These are phyloP conservation scores for Daldinia caldariorum DNA, from an alignment of 495 filamentous ascomycete genomes.

Conservation along the genomic window DNA sequence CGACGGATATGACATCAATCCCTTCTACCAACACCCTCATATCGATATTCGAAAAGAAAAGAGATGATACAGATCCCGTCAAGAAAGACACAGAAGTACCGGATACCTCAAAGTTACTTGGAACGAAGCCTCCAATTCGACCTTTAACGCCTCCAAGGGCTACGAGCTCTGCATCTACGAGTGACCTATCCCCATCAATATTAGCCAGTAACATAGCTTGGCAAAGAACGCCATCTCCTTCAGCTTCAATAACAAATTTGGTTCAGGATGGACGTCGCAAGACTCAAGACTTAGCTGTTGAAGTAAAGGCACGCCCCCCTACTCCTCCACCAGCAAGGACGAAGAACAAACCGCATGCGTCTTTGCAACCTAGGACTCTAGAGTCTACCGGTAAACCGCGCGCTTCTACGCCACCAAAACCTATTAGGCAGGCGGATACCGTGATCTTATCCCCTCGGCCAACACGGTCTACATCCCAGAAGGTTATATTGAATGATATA, in stretches of 20 bases:
- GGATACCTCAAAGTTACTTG: conserved; percentile 37
- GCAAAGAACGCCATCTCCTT: conserved; percentile 30
- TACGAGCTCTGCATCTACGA: conserved; percentile 38
- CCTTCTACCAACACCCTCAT: conserved; percentile 67
- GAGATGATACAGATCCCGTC: conserved; percentile 48
- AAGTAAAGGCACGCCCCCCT: conserved; percentile 30
- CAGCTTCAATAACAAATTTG: background rate
- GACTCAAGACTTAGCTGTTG: conserved; percentile 7
- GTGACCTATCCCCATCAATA: conserved; percentile 37
- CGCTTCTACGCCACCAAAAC: conserved; percentile 22
- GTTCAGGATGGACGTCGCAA: conserved; percentile 12
- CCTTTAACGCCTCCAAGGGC: conserved; percentile 37
- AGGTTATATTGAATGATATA: conserved; percentile 31
- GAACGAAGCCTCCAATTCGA: conserved; percentile 28
- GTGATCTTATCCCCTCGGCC: conserved; percentile 38
- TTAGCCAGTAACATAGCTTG: conserved; percentile 26
- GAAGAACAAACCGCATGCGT: conserved; percentile 18
- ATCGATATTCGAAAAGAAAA: conserved; percentile 66
- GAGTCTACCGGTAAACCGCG: conserved; percentile 24
- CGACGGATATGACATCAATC: conserved; percentile 65
- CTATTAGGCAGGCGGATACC: conserved; percentile 16
- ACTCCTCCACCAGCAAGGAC: conserved; percentile 40
- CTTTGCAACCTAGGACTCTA: conserved; percentile 9
- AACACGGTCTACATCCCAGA: conserved; percentile 29
- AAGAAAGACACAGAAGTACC: conserved; percentile 47